A percentile compares a stretch with the other conserved stretches of the same genome.
phyloP scores from a whole-genome alignment of 306 rosid genomes.

The Hippophae tibetana region DNA sequence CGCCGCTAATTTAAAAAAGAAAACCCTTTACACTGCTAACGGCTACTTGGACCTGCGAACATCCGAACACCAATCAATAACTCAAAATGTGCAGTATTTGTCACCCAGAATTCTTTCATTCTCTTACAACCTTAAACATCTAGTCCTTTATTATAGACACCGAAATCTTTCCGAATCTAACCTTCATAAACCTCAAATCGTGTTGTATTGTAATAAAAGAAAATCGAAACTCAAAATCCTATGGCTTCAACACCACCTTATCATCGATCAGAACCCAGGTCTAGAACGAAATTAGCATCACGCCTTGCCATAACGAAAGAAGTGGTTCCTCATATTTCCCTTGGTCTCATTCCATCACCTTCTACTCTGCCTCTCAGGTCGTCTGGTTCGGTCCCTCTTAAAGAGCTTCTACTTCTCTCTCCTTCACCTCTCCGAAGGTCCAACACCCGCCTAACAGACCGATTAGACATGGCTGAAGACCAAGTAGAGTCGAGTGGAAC shows the following conservation, averaged over 20 bases:
- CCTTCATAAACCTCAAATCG: too few species aligned
- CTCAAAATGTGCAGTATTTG: too few species aligned
- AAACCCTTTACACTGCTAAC: too few species aligned
- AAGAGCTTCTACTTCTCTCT: constrained; percentile 52
- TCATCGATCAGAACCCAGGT: constrained; percentile 14
- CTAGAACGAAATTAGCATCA: constrained; percentile 9
- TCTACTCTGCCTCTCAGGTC: constrained; percentile 30
- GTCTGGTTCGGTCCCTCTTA: constrained; percentile 34
- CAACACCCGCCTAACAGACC: constrained; percentile 49
- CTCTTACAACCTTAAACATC: not conserved
- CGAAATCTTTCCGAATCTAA: not conserved
- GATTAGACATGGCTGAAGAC: constrained; percentile 46
- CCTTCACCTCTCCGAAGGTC: constrained; percentile 50
- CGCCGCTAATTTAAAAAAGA: too few species aligned
- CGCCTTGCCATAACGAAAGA: not conserved
- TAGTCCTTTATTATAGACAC: not conserved
- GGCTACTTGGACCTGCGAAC: too few species aligned
- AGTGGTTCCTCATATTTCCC: not conserved
- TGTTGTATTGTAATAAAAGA: not conserved
- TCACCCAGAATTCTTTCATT: not conserved
- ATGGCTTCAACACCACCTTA: constrained; percentile 24
- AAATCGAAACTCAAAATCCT: not conserved
- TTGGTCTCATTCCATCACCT: constrained; percentile 13
- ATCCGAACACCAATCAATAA: too few species aligned
- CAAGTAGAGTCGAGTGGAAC: constrained; percentile 24